Evolutionary conservation across 2,329 filamentous ascomycete species (phyloP).

Genomic region (Aureobasidium pullulans): DNA sequence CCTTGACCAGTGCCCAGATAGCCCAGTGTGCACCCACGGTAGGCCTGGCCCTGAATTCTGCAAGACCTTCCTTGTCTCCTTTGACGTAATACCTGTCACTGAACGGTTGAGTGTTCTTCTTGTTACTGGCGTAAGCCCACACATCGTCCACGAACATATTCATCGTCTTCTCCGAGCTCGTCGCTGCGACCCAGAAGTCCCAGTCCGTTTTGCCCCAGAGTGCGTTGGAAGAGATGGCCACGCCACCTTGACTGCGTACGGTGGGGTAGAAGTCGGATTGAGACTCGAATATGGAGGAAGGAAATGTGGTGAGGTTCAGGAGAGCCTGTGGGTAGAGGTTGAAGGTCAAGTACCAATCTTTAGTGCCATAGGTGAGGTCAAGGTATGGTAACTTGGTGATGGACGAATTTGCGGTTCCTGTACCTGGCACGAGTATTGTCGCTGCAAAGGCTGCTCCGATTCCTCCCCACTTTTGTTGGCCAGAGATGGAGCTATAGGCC

Average conservation of each 20-base stretch:
- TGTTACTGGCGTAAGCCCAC: constrained; percentile 37
- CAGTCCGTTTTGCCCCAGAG: constrained; percentile 39
- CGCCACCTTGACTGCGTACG: constrained; percentile 30
- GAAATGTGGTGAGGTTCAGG: constrained; percentile 36
- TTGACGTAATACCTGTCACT: constrained; percentile 35
- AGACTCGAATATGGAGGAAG: constrained; percentile 18
- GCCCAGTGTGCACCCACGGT: constrained; percentile 39
- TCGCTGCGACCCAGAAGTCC: constrained; percentile 37
- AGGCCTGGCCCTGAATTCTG: constrained; percentile 32
- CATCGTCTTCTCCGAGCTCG: constrained; percentile 13
- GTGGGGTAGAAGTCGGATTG: constrained; percentile 29
- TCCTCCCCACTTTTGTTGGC: constrained; percentile 30
- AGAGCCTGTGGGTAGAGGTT: constrained; percentile 38
- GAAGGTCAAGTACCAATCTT: not conserved
- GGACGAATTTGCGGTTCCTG: not conserved
- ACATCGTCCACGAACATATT: constrained; percentile 32
- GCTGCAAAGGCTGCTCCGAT: constrained; percentile 29
- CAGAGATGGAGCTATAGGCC: constrained; percentile 36
- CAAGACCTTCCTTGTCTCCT: constrained; percentile 23
- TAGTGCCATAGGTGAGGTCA: not conserved
- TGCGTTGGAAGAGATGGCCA: constrained; percentile 30
- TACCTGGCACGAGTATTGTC: constrained; percentile 17
- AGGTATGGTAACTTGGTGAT: not conserved
- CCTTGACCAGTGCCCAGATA: constrained; percentile 29
- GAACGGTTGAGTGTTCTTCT: constrained; percentile 37